Conservation (phyloP, 768 basidiomycete species). For the Rhodosporidiobolus sp. region DNA sequence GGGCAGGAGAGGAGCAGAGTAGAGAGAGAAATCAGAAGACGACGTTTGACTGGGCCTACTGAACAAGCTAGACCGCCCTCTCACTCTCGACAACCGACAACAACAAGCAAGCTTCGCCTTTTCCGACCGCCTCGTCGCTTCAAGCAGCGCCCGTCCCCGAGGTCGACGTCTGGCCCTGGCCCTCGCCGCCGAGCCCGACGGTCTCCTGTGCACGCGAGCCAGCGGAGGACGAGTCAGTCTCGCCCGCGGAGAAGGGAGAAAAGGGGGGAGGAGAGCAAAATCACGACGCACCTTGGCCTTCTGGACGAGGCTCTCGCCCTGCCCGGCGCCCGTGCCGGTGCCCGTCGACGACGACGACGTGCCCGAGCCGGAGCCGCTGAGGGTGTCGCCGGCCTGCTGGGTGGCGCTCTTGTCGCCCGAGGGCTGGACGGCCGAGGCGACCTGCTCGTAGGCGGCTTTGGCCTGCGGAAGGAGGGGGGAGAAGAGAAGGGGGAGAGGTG, state of each 20-base stretch:
- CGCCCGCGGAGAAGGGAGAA: neutral
- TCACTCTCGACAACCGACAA: no score
- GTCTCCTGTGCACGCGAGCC: neutral
- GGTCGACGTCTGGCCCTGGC: neutral
- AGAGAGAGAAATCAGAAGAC: no score
- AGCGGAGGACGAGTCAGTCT: neutral
- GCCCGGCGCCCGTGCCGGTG: neutral
- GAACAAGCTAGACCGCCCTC: no score
- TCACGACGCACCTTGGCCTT: constrained; percentile 5
- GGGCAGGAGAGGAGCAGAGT: no score
- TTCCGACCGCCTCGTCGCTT: no score
- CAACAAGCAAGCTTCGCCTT: no score
- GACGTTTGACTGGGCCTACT: no score
- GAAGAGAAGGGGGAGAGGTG: no score
- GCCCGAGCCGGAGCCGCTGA: neutral
- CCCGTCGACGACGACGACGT: no score
- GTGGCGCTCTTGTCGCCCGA: neutral
- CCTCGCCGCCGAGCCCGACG: neutral
- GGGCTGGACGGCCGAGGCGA: neutral
- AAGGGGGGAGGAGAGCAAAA: neutral
- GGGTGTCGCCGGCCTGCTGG: neutral
- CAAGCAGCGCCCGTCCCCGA: neutral
- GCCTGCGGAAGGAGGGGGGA: no score
- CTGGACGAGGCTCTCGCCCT: neutral
- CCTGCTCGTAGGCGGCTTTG: neutral